Evolutionary conservation across 2,329 filamentous ascomycete genomes (phyloP).

Genomic region (Nothopassalora personata): DNA sequence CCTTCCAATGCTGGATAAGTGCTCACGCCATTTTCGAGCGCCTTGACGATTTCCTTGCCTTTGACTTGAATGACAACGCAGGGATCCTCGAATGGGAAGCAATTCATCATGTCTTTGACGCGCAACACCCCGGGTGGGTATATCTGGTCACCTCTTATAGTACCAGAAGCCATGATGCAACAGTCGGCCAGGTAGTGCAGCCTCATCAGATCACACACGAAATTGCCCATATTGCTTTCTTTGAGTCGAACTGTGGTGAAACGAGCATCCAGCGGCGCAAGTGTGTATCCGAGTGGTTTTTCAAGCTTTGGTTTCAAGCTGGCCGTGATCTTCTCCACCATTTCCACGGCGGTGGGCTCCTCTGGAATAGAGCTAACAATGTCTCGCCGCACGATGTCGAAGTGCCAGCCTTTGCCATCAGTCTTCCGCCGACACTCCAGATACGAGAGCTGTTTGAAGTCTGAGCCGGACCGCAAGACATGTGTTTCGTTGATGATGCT

Average conservation of each 20-base stretch:
- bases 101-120: constrained; percentile 49
- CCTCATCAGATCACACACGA: constrained; percentile 87
- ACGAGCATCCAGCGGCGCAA: constrained; percentile 74
- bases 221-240: constrained; percentile 85
- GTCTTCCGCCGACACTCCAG: constrained; percentile 65
- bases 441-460: constrained; percentile 90
- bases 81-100: constrained; percentile 86
- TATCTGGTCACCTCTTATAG: constrained; percentile 81
- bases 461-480: constrained; percentile 78
- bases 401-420: constrained; percentile 61
- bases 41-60: constrained; percentile 69
- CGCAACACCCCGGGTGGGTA: constrained; percentile 75
- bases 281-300: constrained; percentile 78
- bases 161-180: constrained; percentile 76
- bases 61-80: constrained; percentile 69
- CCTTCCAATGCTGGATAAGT: constrained; percentile 77
- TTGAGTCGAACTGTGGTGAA: constrained; percentile 73
- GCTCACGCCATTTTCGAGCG: constrained; percentile 77
- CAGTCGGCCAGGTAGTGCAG: constrained; percentile 77
- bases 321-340: constrained; percentile 65
- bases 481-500: constrained; percentile 72
- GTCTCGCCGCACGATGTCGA: constrained; percentile 35
- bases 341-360: constrained; percentile 54
- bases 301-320: constrained; percentile 71
- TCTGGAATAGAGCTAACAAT: constrained; percentile 63